Percentiles rank a stretch among this genome's conserved stretches.
phyloP scores from a whole-genome alignment of 1,284 basidiomycete genomes.

The Malassezia nana region DNA sequence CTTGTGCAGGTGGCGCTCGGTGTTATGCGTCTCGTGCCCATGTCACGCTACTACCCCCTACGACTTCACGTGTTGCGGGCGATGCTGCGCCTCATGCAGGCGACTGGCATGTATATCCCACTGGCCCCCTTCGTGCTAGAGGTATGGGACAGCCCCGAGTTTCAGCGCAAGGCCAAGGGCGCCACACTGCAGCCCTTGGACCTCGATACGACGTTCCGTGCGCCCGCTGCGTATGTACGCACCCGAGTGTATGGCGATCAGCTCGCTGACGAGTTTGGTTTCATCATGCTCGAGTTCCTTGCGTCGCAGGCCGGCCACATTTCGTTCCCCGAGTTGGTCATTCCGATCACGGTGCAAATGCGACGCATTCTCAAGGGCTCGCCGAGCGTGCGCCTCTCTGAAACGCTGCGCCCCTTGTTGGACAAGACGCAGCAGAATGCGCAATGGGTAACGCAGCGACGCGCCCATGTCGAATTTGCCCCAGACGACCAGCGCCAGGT shows the following conservation, averaged over 20 bases:
- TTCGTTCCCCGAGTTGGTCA: constrained; percentile 81
- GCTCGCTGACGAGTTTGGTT: constrained; percentile 69
- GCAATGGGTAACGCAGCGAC: constrained; percentile 30
- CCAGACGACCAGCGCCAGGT: constrained; percentile 23
- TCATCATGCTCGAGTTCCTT: constrained; percentile 65
- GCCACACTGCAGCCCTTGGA: constrained; percentile 84
- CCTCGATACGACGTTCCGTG: constrained; percentile 74
- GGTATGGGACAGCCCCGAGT: constrained; percentile 66
- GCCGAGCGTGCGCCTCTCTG: constrained; percentile 28
- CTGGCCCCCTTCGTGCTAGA: constrained; percentile 75
- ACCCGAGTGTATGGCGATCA: constrained; percentile 78
- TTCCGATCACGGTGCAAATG: constrained; percentile 63
- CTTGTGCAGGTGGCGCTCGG: constrained; percentile 88
- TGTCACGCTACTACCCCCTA: constrained; percentile 68
- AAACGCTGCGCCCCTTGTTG: constrained; percentile 28
- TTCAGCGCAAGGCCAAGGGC: constrained; percentile 69
- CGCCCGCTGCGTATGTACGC: constrained; percentile 76
- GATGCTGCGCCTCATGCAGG: constrained; percentile 62
- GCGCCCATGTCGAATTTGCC: constrained; percentile 40
- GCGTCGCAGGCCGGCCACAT: constrained; percentile 55
- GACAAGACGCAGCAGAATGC: constrained; percentile 39
- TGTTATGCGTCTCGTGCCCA: constrained; percentile 80
- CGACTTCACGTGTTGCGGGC: constrained; percentile 66
- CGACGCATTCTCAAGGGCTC: constrained; percentile 33
- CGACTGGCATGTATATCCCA: constrained; percentile 79